Conservation (phyloP, 805 yeast species). For the Spathaspora sp. region DNA sequence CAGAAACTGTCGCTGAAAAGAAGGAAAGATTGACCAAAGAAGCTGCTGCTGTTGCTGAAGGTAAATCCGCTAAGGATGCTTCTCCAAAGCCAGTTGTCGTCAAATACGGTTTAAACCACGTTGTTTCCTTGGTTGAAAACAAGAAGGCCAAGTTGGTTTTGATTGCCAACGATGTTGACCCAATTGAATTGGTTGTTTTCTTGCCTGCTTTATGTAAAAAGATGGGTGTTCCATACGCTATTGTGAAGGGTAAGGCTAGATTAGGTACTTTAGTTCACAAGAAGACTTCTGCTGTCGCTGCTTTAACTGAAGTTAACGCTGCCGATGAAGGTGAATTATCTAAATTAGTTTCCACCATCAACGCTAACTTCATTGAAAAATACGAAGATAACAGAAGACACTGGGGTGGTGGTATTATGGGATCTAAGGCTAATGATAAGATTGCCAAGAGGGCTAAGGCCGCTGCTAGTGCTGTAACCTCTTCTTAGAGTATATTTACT, state of each 20-base stretch:
- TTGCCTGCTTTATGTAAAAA: slow-evolving; percentile 98
- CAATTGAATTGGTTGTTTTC: slow-evolving; percentile 95
- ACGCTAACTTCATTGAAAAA: slow-evolving; percentile 89
- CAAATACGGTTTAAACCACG: slow-evolving; percentile 99
- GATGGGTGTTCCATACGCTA: slow-evolving; percentile 88
- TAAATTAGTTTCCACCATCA: slow-evolving; percentile 85
- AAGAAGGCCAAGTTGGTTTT: slow-evolving; percentile 96
- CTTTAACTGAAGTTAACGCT: slow-evolving; percentile 89
- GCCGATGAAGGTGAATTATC: slow-evolving; percentile 96
- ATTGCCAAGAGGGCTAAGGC: slow-evolving; percentile 70
- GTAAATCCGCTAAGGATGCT: slow-evolving; percentile 94
- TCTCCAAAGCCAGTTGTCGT: slow-evolving; percentile 95
- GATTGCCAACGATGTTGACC: slow-evolving; percentile 99
- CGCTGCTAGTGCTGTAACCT: slow-evolving; percentile 30
- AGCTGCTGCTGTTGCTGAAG: slow-evolving; percentile 98
- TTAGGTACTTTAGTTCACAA: slow-evolving; percentile 80
- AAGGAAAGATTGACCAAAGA: slow-evolving; percentile 98
- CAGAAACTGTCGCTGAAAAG: slow-evolving; percentile 96
- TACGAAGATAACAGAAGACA: slow-evolving; percentile 95
- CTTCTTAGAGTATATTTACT: slow-evolving; percentile 1
- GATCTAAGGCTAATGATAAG: slow-evolving; percentile 89
- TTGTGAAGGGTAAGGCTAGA: slow-evolving; percentile 45
- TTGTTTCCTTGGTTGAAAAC: slow-evolving; percentile 94
- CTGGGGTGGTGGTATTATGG: slow-evolving; percentile 99
- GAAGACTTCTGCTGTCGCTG: slow-evolving; percentile 96